phyloP scores from a whole-genome alignment of 1,284 basidiomycete genomes.

The Ceratorhiza oryzae-sativae region DNA sequence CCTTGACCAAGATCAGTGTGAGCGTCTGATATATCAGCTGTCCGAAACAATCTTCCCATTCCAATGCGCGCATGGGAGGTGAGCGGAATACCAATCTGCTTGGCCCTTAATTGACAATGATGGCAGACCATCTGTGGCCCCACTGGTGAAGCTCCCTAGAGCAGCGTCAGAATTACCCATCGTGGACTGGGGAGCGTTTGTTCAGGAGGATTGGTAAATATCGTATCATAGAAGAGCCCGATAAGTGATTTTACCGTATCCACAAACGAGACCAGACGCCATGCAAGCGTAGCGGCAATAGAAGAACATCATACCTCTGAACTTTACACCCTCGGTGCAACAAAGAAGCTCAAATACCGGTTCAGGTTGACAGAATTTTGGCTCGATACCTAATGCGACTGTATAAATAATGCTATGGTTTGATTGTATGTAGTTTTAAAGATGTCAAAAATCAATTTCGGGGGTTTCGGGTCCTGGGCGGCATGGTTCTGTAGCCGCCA shows the following conservation, averaged over 20 bases:
- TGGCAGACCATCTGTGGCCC: constrained; percentile 59
- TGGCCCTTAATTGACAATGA: neutral
- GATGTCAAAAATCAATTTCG: no score
- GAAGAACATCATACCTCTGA: neutral
- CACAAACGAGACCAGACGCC: no score
- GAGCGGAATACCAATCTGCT: constrained; percentile 18
- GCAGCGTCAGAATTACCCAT: neutral
- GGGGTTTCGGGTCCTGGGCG: no score
- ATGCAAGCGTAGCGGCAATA: neutral
- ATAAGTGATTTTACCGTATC: no score
- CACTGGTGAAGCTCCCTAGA: constrained; percentile 50
- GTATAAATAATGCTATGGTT: no score
- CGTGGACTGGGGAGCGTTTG: constrained; percentile 31
- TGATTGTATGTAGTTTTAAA: no score
- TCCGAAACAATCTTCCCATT: constrained; percentile 82
- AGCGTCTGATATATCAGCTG: constrained; percentile 70
- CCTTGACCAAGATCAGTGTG: constrained; percentile 72
- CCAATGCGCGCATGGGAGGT: constrained; percentile 88
- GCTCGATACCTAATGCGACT: no score
- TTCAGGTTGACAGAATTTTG: no score
- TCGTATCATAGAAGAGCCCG: neutral
- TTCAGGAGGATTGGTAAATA: neutral
- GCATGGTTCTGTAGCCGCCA: no score
- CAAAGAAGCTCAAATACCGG: no score
- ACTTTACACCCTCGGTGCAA: no score